Evolutionary conservation across 2,329 filamentous ascomycete genomes (phyloP), one percentile per base, ranked within the genome.

Genomic region (Sarocladium oryzae): DNA sequence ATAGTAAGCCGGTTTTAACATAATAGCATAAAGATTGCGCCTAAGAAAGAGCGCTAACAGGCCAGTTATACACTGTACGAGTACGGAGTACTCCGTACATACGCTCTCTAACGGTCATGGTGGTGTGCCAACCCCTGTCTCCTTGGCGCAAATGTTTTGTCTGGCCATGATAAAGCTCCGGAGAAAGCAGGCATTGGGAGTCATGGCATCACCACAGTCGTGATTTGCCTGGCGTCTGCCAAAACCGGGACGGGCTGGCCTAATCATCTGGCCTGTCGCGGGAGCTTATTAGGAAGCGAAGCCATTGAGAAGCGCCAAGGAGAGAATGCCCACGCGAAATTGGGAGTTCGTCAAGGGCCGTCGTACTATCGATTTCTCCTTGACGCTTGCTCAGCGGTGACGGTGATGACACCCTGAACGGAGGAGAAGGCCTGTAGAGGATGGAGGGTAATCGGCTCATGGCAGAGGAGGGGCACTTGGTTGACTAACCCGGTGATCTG

Each of bases 291-390:
- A n/a, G 20, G 23, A 15, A 40, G 23, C 8, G 37, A n/a, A 26
- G 40, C 40, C 43, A 33, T 20, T 15, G 18, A n/a, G 11, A 32
- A n/a, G 26, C 28, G 43, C 26, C 43, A 48, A 48, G 43, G n/a
- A 23, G 4, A 18, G n/a, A 48, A n/a, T 48, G 26, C 26, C 43
- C 26, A 33, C 16, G 43, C 28, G 43, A 48, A 48, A 48, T 48
- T 48, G 26, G 26, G 5, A 4, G 43, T 48, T 33, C 28, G 40
- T 33, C 43, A 48, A 32, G n/a, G 11, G 28, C 26, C 43, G 26
- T 11, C 4, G 26, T 7, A 48, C 43, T 48, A 48, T 48, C 21
- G 43, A 48, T 48, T 48, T 16, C 21, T 9, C 33, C 10, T 30
- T 30, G 26, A 32, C 43, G 15, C 28, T 30, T 48, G 26, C 23